phyloP scores from a whole-genome alignment of 2,329 filamentous ascomycete species.

The Colletotrichum magnum region DNA sequence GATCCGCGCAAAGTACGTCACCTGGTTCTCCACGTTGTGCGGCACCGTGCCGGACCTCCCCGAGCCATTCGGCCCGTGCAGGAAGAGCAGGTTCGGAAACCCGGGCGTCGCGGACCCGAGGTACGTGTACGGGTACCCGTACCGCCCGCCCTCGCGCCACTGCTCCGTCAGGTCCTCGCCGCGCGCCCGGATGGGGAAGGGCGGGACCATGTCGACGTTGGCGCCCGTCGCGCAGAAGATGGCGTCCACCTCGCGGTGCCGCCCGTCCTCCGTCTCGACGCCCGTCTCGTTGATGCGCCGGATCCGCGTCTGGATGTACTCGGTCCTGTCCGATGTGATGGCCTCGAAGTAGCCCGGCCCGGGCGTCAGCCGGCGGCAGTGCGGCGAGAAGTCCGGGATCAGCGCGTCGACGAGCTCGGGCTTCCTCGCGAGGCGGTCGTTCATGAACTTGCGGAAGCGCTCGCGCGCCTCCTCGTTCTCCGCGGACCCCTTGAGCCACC shows the following conservation, averaged over 20 bases:
- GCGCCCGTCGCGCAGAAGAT: constrained; percentile 79
- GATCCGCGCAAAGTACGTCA: constrained; percentile 76
- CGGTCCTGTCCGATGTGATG: constrained; percentile 72
- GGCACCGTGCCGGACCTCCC: constrained; percentile 77
- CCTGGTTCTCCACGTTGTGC: constrained; percentile 75
- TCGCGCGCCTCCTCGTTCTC: constrained; percentile 63
- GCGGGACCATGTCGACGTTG: constrained; percentile 70
- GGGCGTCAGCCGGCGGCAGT: constrained; percentile 76
- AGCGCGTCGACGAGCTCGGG: constrained; percentile 69
- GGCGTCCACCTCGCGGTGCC: constrained; percentile 70
- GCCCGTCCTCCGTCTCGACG: constrained; percentile 72
- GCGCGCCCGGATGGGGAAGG: constrained; percentile 71
- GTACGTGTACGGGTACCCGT: constrained; percentile 78
- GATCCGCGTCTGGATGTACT: constrained; percentile 71
- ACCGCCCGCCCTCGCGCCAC: constrained; percentile 69
- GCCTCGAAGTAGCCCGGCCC: constrained; percentile 79
- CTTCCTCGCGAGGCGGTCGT: constrained; percentile 64
- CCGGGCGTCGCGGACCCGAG: constrained; percentile 73
- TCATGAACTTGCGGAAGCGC: constrained; percentile 68
- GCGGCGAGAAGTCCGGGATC: constrained; percentile 73
- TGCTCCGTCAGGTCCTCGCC: constrained; percentile 67
- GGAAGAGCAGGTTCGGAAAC: constrained; percentile 77
- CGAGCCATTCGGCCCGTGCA: constrained; percentile 72
- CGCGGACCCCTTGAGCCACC: constrained; percentile 67
- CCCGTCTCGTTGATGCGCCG: constrained; percentile 70